Conservation (phyloP, 768 basidiomycete species). For the Tricholomella constricta region DNA sequence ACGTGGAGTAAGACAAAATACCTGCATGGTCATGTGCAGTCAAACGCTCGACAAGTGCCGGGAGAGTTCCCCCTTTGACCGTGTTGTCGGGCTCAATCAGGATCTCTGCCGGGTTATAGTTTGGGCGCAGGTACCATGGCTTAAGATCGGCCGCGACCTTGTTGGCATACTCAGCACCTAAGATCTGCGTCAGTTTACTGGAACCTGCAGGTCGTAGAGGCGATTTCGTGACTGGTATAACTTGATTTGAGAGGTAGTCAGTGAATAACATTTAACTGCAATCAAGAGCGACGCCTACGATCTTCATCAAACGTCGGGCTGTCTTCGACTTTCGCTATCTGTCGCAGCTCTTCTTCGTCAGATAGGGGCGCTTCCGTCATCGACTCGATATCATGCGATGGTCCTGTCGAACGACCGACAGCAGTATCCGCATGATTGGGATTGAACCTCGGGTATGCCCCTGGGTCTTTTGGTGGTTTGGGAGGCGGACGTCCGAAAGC, state of each 20-base stretch:
- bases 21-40: conserved; percentile 90
- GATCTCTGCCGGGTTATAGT: conserved; percentile 79
- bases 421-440: conserved; percentile 28
- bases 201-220: conserved; percentile 34
- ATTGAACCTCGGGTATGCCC: conserved; percentile 2
- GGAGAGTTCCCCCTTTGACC: conserved; percentile 84
- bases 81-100: conserved; percentile 82
- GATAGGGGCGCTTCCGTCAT: conserved; percentile 8
- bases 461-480: conserved; percentile 7
- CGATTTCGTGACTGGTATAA: conserved; percentile 26
- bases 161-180: conserved; percentile 58
- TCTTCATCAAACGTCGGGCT: conserved; percentile 39
- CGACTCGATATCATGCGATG: conserved; percentile 9
- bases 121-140: conserved; percentile 87
- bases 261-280: not conserved
- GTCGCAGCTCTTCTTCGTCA: conserved; percentile 2
- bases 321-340: conserved; percentile 17
- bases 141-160: conserved; percentile 44
- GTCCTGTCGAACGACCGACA: conserved; percentile 2
- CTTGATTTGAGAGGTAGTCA: conserved; percentile 1
- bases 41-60: conserved; percentile 84
- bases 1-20: conserved; percentile 35
- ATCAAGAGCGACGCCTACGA: conserved; percentile 30
- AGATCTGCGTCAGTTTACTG: conserved; percentile 65
- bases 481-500: conserved; percentile 29